These are phyloP conservation scores for Capsella bursapastoris DNA, from an alignment of 345 rosid species.

Conservation along the genomic window DNA sequence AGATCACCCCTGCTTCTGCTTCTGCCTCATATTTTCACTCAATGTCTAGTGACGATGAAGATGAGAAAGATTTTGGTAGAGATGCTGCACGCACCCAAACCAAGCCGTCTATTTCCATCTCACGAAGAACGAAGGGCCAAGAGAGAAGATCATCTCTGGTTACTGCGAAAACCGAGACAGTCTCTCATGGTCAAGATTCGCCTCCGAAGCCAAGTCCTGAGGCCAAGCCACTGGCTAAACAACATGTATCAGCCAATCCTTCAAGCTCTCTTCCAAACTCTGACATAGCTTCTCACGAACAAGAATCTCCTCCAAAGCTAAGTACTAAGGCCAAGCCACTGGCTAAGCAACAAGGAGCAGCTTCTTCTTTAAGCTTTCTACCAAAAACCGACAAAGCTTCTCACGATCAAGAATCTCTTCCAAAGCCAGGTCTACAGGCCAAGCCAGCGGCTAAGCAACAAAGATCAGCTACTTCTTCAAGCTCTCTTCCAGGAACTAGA, in stretches of 20 bases:
- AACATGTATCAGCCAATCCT: slow-evolving; percentile 33
- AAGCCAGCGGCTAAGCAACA: slow-evolving; percentile 43
- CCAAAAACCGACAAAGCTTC: slow-evolving; percentile 36
- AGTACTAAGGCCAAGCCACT: slow-evolving; percentile 28
- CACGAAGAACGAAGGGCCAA: slow-evolving; percentile 65
- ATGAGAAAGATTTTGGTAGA: slow-evolving; percentile 23
- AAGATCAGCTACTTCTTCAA: slow-evolving; percentile 36
- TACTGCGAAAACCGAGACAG: slow-evolving; percentile 26
- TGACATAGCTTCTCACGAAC: slow-evolving; percentile 30
- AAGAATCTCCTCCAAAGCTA: slow-evolving; percentile 40
- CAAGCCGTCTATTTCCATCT: slow-evolving; percentile 46
- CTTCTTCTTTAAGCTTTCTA: slow-evolving; percentile 20
- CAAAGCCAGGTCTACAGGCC: background rate
- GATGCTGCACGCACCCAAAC: slow-evolving; percentile 22
- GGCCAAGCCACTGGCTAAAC: slow-evolving; percentile 42
- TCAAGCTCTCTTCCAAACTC: slow-evolving; percentile 36
- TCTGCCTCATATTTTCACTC: slow-evolving; percentile 30
- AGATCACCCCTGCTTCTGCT: slow-evolving; percentile 30
- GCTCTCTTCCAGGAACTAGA: slow-evolving; percentile 35
- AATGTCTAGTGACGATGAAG: slow-evolving; percentile 41
- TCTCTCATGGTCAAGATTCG: slow-evolving; percentile 7
- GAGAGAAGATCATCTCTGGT: slow-evolving; percentile 41
- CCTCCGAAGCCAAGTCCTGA: slow-evolving; percentile 1
- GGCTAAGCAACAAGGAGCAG: slow-evolving; percentile 41
- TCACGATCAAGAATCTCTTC: slow-evolving; percentile 28